Conservation (phyloP, 352 stramenopile genomes). For the Phytophthora rubi region DNA sequence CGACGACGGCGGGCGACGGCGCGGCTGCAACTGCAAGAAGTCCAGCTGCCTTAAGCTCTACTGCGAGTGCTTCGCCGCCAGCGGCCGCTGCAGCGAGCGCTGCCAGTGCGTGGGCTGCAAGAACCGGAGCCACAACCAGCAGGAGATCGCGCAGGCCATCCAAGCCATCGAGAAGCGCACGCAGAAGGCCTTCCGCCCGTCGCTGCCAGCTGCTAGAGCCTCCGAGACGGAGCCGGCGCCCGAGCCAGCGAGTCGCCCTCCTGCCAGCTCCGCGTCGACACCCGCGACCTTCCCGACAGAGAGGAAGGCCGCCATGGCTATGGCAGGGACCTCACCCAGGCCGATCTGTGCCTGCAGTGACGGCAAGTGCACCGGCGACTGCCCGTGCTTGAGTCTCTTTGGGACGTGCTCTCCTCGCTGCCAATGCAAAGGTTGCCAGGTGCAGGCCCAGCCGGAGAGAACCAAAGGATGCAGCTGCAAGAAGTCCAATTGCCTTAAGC, state of each 20-base stretch:
- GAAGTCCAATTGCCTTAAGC: slow-evolving; percentile 97
- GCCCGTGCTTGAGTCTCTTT: slow-evolving; percentile 51
- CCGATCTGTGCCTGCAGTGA: slow-evolving; percentile 44
- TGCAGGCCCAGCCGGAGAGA: slow-evolving; percentile 45
- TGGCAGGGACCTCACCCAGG: slow-evolving; percentile 22
- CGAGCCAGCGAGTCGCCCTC: slow-evolving; percentile 1
- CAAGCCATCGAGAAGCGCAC: slow-evolving; percentile 60
- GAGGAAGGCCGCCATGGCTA: slow-evolving; percentile 21
- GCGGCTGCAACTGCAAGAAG: slow-evolving; percentile 96
- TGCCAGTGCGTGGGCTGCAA: slow-evolving; percentile 84
- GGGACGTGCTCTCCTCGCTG: slow-evolving; percentile 46
- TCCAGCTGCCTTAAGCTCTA: slow-evolving; percentile 96
- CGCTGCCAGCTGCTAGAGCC: slow-evolving; percentile 30
- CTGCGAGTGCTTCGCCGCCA: slow-evolving; percentile 79
- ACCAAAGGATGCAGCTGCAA: slow-evolving; percentile 94
- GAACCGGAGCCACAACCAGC: slow-evolving; percentile 67
- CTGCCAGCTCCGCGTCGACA: slow-evolving; percentile 1
- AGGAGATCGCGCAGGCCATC: slow-evolving; percentile 63
- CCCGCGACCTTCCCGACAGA: slow-evolving; percentile 27
- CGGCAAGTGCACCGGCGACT: slow-evolving; percentile 50
- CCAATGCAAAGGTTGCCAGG: slow-evolving; percentile 53
- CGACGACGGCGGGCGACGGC: slow-evolving; percentile 30
- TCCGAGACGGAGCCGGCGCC: slow-evolving; percentile 1
- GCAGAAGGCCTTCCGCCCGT: slow-evolving; percentile 55
- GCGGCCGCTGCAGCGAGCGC: slow-evolving; percentile 56